phyloP scores from a whole-genome alignment of 257 asterid genomes.

The Gynochthodes officinalis region DNA sequence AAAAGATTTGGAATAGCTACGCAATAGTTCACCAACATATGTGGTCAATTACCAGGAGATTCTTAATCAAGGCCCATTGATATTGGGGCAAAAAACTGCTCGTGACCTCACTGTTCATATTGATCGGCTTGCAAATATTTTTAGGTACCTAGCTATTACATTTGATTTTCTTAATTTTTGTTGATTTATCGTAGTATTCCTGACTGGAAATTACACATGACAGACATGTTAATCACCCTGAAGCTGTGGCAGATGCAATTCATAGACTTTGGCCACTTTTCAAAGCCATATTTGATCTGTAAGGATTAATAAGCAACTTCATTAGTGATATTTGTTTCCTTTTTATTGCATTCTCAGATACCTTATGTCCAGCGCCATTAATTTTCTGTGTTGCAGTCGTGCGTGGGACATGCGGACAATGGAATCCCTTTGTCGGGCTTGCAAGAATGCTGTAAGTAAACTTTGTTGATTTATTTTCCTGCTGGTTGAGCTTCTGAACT shows the following conservation, averaged over 20 bases:
- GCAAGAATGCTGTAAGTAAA: conserved; percentile 92
- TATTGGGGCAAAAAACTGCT: conserved; percentile 79
- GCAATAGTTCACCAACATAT: conserved; percentile 26
- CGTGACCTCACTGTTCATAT: conserved; percentile 95
- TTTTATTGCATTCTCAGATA: not conserved
- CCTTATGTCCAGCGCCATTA: not conserved
- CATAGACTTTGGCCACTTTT: conserved; percentile 96
- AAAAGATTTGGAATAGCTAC: conserved; percentile 18
- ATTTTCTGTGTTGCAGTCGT: conserved; percentile 49
- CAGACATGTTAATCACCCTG: conserved; percentile 94
- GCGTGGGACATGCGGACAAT: conserved; percentile 98
- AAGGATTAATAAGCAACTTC: conserved; percentile 34
- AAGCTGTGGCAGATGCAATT: conserved; percentile 98
- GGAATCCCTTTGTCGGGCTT: conserved; percentile 99
- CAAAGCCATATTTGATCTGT: conserved; percentile 92
- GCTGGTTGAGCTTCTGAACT: not conserved
- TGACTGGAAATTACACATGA: conserved; percentile 26
- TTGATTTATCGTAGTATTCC: conserved; percentile 14
- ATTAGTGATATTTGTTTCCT: not conserved
- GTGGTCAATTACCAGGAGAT: conserved; percentile 63
- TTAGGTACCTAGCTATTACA: conserved; percentile 50
- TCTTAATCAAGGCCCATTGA: conserved; percentile 75
- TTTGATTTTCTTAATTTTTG: conserved; percentile 12
- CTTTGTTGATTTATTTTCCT: conserved; percentile 5
- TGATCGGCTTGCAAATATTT: conserved; percentile 88